phyloP scores from a whole-genome alignment of 148 eudicot genomes.

The Rhododendron simsii region DNA sequence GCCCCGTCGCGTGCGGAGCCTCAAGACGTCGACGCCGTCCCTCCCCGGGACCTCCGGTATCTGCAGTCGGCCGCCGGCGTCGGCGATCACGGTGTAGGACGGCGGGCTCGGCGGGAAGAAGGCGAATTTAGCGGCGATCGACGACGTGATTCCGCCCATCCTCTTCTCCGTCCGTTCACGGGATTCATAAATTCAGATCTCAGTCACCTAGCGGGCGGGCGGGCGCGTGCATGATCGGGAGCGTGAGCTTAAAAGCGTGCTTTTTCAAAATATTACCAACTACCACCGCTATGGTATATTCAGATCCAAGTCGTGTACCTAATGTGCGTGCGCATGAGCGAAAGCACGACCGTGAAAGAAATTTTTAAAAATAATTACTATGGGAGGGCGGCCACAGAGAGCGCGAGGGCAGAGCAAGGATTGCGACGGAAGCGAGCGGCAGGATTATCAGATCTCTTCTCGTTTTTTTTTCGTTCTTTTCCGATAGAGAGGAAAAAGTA shows the following conservation, averaged over 20 bases:
- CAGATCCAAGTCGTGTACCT: neutral
- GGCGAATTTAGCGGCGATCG: constrained; percentile 95
- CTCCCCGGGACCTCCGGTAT: constrained; percentile 74
- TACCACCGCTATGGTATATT: too few relatives aligned
- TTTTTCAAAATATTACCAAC: too few relatives aligned
- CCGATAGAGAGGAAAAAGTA: too few relatives aligned
- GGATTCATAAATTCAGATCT: constrained; percentile 26
- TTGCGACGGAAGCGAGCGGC: too few relatives aligned
- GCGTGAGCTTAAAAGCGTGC: neutral
- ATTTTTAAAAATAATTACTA: neutral
- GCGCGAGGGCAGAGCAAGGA: too few relatives aligned
- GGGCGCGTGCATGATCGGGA: neutral
- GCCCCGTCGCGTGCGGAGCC: constrained; percentile 64
- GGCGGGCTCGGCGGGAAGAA: constrained; percentile 92
- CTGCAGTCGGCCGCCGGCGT: constrained; percentile 33
- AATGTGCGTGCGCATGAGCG: neutral
- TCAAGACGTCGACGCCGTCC: constrained; percentile 55
- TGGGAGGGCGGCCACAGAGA: neutral
- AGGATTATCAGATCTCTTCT: too few relatives aligned
- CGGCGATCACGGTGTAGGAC: constrained; percentile 72
- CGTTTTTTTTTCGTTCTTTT: too few relatives aligned
- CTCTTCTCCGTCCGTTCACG: constrained; percentile 16
- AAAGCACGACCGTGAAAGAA: neutral
- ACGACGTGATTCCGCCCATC: constrained; percentile 92
- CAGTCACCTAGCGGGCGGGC: neutral